Base-by-base conservation (phyloP, 2,329 filamentous ascomycete species). In the Pseudogymnoascus sp. region DNA sequence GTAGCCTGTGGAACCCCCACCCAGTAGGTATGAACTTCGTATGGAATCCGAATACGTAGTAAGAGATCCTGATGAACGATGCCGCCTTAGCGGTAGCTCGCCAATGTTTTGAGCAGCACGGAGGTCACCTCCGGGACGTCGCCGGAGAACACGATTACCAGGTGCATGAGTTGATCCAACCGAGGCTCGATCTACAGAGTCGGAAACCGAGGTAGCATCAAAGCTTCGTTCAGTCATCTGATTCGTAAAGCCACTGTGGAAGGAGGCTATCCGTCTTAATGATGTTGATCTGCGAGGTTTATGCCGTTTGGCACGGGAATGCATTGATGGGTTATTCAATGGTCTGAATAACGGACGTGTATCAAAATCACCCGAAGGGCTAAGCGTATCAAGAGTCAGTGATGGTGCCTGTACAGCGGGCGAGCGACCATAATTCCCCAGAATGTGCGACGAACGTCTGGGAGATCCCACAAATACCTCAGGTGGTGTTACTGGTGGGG, bases 51-150 rank as follows among this genome's bases (percentile, higher is more conserved):
- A 81, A 67, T 83, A 87, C 0, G 81, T 81, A 2, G 82, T 83
- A 45, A 87, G 68, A 0, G 85, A 87, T 1, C 81, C 84, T 2
- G 82, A 80, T 11, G 84, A 87, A 39, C 77, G 80, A 14, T 84
- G 83, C 69, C 79, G 79, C 61, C 80, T 78, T 41, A 84, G 68
- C 1, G 76, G 74, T 12, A 75, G 69, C 33, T 90, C 86, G 41
- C 82, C 82, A 30, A 87, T 83, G 64, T 87, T 87, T 16, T 81
- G 82, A 38, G 84, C 87, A 14, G 86, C 87, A 65, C 87, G 83
- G 58, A 94, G 75, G 72, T 93, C 86, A 35, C 90, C 89, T 58
- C 90, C 90, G 5, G 89, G 90, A 12, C 87, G 82, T 70, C 90
- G 80, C 64, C 90, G 82, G 65, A 94, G 79, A 42, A 87, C 79